Conservation (phyloP, 371 early-diverging fungal species). For the Blakeslea trispora region DNA sequence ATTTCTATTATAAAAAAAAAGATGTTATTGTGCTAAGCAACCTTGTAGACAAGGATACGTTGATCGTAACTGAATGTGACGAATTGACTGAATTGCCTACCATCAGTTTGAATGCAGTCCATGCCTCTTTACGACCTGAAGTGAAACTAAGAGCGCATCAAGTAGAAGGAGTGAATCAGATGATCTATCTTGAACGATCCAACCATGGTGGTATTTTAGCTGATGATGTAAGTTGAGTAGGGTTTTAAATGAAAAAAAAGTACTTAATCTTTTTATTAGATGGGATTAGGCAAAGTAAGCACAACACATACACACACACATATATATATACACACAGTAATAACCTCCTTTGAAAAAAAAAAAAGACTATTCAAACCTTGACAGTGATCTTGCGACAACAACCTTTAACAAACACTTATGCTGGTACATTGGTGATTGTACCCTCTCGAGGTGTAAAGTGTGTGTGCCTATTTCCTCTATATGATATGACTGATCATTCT, state of each 20-base stretch:
- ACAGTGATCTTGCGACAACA: slow-evolving; percentile 41
- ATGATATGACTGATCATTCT: background rate
- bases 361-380: slow-evolving; percentile 44
- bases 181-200: slow-evolving; percentile 39
- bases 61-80: slow-evolving; percentile 32
- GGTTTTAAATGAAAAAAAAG: no score
- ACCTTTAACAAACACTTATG: slow-evolving; percentile 29
- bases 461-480: background rate
- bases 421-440: slow-evolving; percentile 40
- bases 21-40: background rate
- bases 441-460: slow-evolving; percentile 41
- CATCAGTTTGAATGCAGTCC: slow-evolving; percentile 42
- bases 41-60: slow-evolving; percentile 35
- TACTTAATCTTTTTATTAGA: slow-evolving; percentile 29
- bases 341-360: no score
- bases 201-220: slow-evolving; percentile 47
- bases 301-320: background rate
- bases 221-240: slow-evolving; percentile 39
- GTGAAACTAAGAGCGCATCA: slow-evolving; percentile 37
- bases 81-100: slow-evolving; percentile 30
- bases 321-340: no score
- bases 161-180: slow-evolving; percentile 39
- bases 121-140: slow-evolving; percentile 33
- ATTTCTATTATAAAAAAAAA: no score
- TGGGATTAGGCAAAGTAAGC: slow-evolving; percentile 48